Evolutionary conservation across 176 grass and related monocot species (phyloP).

Genomic region (Hordeum vulgare): DNA sequence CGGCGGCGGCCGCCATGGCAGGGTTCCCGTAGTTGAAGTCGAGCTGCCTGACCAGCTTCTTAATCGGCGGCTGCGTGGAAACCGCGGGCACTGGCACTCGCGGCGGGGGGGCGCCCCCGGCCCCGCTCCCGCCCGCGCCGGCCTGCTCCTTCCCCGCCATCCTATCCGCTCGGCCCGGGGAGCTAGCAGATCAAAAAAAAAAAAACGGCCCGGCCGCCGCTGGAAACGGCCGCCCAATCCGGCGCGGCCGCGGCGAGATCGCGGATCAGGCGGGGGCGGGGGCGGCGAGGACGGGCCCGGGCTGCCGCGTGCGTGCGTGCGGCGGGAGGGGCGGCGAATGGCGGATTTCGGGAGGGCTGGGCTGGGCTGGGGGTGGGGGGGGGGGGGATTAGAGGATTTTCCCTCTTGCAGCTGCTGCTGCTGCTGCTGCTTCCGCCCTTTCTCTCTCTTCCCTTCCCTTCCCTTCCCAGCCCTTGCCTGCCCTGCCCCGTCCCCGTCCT

Average conservation of each 20-base stretch:
- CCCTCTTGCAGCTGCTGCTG: slow-evolving; percentile 20
- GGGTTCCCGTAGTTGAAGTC: slow-evolving; percentile 81
- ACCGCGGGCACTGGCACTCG: slow-evolving; percentile 25
- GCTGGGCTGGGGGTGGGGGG: no score
- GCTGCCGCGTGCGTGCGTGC: slow-evolving; percentile 22
- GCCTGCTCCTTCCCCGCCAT: slow-evolving; percentile 67
- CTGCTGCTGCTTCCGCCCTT: slow-evolving; percentile 3
- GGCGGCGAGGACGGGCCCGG: slow-evolving; percentile 1
- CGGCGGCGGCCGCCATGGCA: slow-evolving; percentile 44
- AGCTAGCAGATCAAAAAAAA: slow-evolving; percentile 39
- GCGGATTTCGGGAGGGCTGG: slow-evolving; percentile 30
- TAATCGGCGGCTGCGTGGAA: slow-evolving; percentile 47
- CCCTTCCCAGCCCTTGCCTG: slow-evolving; percentile 21
- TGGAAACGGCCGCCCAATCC: slow-evolving; percentile 37
- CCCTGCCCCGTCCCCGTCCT: neutral
- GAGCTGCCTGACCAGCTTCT: slow-evolving; percentile 79
- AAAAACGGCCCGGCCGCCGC: neutral
- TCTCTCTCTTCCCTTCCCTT: slow-evolving; percentile 21
- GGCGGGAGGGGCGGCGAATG: slow-evolving; percentile 32
- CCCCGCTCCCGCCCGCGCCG: slow-evolving; percentile 1
- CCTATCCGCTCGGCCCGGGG: slow-evolving; percentile 4
- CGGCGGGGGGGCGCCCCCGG: slow-evolving; percentile 6
- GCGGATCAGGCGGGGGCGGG: slow-evolving; percentile 9
- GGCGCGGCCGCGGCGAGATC: slow-evolving; percentile 20
- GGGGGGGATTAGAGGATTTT: slow-evolving; percentile 36